Base-by-base conservation (phyloP, 768 basidiomycete species). In the Astraeus odoratus region DNA sequence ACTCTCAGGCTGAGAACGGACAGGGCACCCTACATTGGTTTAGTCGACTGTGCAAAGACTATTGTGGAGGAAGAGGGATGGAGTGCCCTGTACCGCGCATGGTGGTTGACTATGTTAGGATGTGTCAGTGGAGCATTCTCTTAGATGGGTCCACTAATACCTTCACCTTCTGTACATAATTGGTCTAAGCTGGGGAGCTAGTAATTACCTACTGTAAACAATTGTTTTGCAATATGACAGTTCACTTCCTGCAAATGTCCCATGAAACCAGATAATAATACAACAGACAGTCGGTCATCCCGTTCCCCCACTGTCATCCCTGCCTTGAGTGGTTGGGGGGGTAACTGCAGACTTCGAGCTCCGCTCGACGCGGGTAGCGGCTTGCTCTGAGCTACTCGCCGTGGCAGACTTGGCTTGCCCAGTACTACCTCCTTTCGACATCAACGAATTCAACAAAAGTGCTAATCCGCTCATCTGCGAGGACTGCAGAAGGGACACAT, bases 1-100 rank as follows among this genome's bases (percentile, higher is more conserved):
- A 8, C 23, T 42, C 33, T 43, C 44, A 87, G 86, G 9, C 67
- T 90, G 53, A 76, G 88, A 50, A 78, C 73, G 47, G 88, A 89
- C 61, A 78, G 73, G 34, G 86, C 92, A 54, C 87, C 90, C 23
- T 92, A 92, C 57, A 58, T 74, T 27, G 82, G 89, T 6, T 61
- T 92, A 25, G 60, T 76, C 7, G 85, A 92, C 58, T 90, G 87
- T 48, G 80, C 71, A 9, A 85, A 84, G 64, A 74, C 79, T 51
- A 88, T 91, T 26, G 58, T 84, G 10, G 73, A 83, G 26, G 89
- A 93, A 61, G 90, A 93, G 60, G 90, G 90, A 1, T 75, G 74
- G 67, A 59, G 61, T 52, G 74, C 85, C 0, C 60, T 93, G 43
- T 89, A 86, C 58, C 81, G 88, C 26, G 89, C 82, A 4, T 91